A percentile compares a stretch with the other conserved stretches of the same genome.
Evolutionary conservation across 1,139 yeast species (phyloP).

Genomic region (Hyphopichia fennica): DNA sequence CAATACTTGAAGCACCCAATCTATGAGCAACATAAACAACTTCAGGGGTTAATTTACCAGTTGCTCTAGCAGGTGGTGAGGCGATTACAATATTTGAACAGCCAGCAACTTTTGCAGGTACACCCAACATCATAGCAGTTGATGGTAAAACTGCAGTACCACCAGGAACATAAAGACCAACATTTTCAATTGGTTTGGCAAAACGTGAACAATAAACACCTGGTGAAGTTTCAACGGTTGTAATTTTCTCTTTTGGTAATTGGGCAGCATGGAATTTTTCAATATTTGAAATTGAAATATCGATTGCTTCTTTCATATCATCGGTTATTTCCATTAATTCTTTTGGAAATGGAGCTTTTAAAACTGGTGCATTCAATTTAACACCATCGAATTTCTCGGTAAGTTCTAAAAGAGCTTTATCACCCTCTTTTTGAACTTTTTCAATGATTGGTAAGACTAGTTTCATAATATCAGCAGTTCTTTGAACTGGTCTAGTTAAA

Average conservation of each 20-base stretch:
- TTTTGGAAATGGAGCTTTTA: slow-evolving; percentile 83
- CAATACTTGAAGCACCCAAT: slow-evolving; percentile 85
- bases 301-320: slow-evolving; percentile 83
- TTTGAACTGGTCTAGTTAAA: slow-evolving; percentile 85
- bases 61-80: slow-evolving; percentile 92
- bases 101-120: slow-evolving; percentile 98
- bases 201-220: slow-evolving; percentile 94
- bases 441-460: slow-evolving; percentile 87
- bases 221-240: slow-evolving; percentile 90
- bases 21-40: slow-evolving; percentile 97
- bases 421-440: slow-evolving; percentile 75
- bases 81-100: slow-evolving; percentile 93
- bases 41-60: slow-evolving; percentile 93
- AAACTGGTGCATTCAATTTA: slow-evolving; percentile 63
- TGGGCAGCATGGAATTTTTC: slow-evolving; percentile 94
- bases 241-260: slow-evolving; percentile 60
- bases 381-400: slow-evolving; percentile 93
- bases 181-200: slow-evolving; percentile 90
- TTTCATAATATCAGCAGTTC: slow-evolving; percentile 87
- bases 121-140: slow-evolving; percentile 97
- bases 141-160: slow-evolving; percentile 99
- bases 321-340: slow-evolving; percentile 72
- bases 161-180: slow-evolving; percentile 96
- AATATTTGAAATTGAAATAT: slow-evolving; percentile 83
- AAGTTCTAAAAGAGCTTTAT: slow-evolving; percentile 78